Evolutionary conservation across 257 asterid genomes (phyloP), one percentile per base, ranked within the genome.

Genomic region (Jacaranda mimosifolia): DNA sequence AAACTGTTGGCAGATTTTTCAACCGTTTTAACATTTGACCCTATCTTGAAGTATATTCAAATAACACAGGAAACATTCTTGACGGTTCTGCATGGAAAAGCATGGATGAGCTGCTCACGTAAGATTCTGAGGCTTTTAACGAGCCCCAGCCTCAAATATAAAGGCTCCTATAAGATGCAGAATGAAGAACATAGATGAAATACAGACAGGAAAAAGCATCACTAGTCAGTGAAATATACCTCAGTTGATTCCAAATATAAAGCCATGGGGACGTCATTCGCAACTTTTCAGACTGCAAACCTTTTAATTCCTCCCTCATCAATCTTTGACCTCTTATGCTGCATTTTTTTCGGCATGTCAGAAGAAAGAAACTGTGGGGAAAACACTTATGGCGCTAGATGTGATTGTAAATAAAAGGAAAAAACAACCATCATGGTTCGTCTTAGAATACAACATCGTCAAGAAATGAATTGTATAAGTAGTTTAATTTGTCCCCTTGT

Each of bases 241-340:
- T 79, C 56, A 17, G 53, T 43, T 55, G 68, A 52, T 39, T 21
- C 55, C 14, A 66, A 40, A 39, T 26, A 42, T 43, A 17, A 57
- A 19, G 64, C 17, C 65, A 38, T 7, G 46, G 57, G 32, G 63
- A 51, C 38, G 70, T 68, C 65, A 19, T 67, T 42, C 53, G 74
- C 81, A 59, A 75, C 73, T 75, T 53, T 73, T 89, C 85, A 87
- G 60, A 81, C 85, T 15, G 91, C 88, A 57, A 83, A 81, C 79
- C 81, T 82, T 78, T 76, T 79, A 40, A 77, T 74, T 58, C 88
- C 83, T 81, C 85, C 81, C 85, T 83, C 93, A 66, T 83, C 89
- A 19, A 88, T 83, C 86, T 84, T 89, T 86, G 89, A 85, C 89
- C 90, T 87, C 82, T 84, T 89, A 76, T 85, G 90, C 97, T 89